phyloP scores from a whole-genome alignment of 2,329 filamentous ascomycete species.

The Dactylellina sp. region DNA sequence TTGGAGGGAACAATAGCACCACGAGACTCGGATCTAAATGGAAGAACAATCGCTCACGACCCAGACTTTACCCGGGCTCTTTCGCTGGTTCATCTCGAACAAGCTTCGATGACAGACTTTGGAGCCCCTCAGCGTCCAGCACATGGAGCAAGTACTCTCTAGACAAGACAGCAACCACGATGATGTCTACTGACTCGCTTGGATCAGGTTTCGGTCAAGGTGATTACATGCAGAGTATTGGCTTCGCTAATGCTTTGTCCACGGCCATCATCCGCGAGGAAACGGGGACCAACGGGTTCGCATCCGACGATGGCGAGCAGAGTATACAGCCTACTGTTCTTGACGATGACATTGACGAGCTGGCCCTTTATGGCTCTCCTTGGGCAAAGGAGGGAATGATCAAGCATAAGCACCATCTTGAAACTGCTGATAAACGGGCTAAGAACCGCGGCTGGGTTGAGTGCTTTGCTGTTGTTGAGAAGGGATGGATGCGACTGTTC shows the following conservation, averaged over 20 bases:
- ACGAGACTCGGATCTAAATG: slow-evolving; percentile 73
- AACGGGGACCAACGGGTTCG: slow-evolving; percentile 64
- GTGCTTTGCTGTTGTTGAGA: slow-evolving; percentile 95
- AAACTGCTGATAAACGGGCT: slow-evolving; percentile 87
- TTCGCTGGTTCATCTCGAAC: slow-evolving; percentile 91
- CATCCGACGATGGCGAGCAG: slow-evolving; percentile 72
- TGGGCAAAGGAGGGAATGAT: slow-evolving; percentile 98
- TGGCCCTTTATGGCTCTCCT: slow-evolving; percentile 91
- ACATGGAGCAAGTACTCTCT: slow-evolving; percentile 95
- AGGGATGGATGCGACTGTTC: slow-evolving; percentile 92
- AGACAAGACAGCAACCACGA: slow-evolving; percentile 87
- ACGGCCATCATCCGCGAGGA: slow-evolving; percentile 97
- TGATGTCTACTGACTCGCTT: slow-evolving; percentile 87
- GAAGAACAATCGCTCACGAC: slow-evolving; percentile 86
- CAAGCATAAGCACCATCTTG: slow-evolving; percentile 95
- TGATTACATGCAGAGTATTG: slow-evolving; percentile 95
- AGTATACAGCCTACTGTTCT: slow-evolving; percentile 71
- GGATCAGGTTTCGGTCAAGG: slow-evolving; percentile 78
- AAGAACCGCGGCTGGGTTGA: slow-evolving; percentile 96
- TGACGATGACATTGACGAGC: slow-evolving; percentile 84
- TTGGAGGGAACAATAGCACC: slow-evolving; percentile 56
- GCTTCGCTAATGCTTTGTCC: slow-evolving; percentile 94
- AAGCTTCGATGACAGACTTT: slow-evolving; percentile 91
- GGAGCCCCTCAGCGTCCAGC: slow-evolving; percentile 91
- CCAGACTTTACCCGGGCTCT: slow-evolving; percentile 78